These are phyloP conservation scores for Onygena corvina DNA, from an alignment of 2,329 filamentous ascomycete genomes.

Conservation along the genomic window DNA sequence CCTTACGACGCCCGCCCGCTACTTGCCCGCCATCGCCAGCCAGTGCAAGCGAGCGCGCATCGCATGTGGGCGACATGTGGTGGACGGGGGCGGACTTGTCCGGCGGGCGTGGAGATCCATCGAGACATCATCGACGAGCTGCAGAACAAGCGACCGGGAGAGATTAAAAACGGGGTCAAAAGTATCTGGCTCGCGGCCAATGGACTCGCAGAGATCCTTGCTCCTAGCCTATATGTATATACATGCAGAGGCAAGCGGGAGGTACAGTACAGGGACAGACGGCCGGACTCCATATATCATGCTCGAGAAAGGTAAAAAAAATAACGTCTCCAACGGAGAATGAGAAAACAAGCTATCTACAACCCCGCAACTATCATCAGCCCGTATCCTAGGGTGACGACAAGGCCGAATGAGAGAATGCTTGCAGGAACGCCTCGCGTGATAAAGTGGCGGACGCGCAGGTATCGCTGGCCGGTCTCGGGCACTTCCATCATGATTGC, in stretches of 20 bases:
- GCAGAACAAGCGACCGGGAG: too few species aligned
- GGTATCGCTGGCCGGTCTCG: constrained; percentile 76
- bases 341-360: constrained; percentile 24
- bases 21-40: background rate
- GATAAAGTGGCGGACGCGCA: constrained; percentile 88
- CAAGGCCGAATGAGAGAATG: constrained; percentile 65
- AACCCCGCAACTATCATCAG: constrained; percentile 68
- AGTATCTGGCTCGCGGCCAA: background rate
- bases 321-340: background rate
- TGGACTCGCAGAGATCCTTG: background rate
- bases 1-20: background rate
- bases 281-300: background rate
- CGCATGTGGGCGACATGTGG: constrained; percentile 2
- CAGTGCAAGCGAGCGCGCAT: constrained; percentile 1
- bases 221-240: background rate
- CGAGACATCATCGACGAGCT: too few species aligned
- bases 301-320: background rate
- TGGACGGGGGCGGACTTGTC: background rate
- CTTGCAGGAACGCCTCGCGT: constrained; percentile 83
- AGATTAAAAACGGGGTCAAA: background rate
- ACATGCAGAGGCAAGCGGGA: background rate
- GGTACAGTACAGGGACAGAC: background rate
- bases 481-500: constrained; percentile 99
- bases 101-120: background rate
- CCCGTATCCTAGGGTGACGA: constrained; percentile 81